These are phyloP conservation scores for Williopsis jadinii DNA, from an alignment of 1,139 yeast genomes.

Conservation along the genomic window DNA sequence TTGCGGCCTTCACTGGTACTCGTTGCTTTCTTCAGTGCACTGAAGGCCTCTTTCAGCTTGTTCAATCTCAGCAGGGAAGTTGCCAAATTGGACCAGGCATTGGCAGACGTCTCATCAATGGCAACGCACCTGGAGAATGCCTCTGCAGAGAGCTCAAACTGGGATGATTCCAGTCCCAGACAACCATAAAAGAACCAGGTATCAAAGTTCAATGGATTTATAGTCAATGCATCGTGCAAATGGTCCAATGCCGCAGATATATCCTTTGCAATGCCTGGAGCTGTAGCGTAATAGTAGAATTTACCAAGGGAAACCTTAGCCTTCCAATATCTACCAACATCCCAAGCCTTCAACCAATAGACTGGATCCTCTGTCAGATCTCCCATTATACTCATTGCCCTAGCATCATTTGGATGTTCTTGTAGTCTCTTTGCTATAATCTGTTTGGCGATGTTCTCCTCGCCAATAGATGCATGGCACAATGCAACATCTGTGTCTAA, in stretches of 20 bases:
- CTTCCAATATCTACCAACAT: slow-evolving; percentile 68
- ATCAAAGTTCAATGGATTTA: slow-evolving; percentile 70
- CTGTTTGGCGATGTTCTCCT: slow-evolving; percentile 58
- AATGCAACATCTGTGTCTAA: slow-evolving; percentile 81
- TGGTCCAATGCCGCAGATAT: slow-evolving; percentile 53
- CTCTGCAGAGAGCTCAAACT: slow-evolving; percentile 77
- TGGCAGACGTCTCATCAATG: slow-evolving; percentile 73
- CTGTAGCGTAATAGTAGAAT: slow-evolving; percentile 65
- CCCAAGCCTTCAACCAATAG: slow-evolving; percentile 87
- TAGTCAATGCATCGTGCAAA: slow-evolving; percentile 65
- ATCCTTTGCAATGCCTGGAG: slow-evolving; percentile 48
- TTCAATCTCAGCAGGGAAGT: slow-evolving; percentile 64
- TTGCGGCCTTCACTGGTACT: slow-evolving; percentile 63
- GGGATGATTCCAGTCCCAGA: slow-evolving; percentile 68
- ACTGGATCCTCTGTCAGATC: slow-evolving; percentile 74
- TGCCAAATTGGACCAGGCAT: slow-evolving; percentile 93
- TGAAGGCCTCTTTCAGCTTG: slow-evolving; percentile 70
- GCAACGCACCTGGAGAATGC: slow-evolving; percentile 92
- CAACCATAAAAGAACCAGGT: slow-evolving; percentile 96
- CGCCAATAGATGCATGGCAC: slow-evolving; percentile 84
- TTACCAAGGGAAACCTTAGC: slow-evolving; percentile 83
- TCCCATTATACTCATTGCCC: slow-evolving; percentile 81
- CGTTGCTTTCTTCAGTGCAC: slow-evolving; percentile 74
- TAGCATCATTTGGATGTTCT: slow-evolving; percentile 64
- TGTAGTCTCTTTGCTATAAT: slow-evolving; percentile 50